These are phyloP conservation scores for Isabelozyma heimii DNA, from an alignment of 805 yeast genomes.

Conservation along the genomic window DNA sequence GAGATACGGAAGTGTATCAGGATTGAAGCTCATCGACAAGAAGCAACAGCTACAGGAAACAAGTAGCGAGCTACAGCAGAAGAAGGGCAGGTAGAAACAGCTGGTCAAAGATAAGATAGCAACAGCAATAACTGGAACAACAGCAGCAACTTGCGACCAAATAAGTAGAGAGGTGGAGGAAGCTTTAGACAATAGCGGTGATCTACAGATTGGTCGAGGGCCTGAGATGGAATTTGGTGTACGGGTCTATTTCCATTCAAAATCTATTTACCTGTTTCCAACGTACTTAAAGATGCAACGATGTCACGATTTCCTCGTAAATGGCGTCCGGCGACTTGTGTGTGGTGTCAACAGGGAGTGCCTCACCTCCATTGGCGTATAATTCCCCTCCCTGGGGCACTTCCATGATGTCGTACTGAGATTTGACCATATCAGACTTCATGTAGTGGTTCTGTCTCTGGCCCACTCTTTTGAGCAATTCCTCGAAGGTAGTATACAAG, in stretches of 20 bases:
- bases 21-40: constrained; percentile 25
- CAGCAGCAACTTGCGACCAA: too few relatives aligned
- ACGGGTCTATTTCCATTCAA: not conserved
- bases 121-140: too few relatives aligned
- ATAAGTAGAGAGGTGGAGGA: too few relatives aligned
- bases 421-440: constrained; percentile 80
- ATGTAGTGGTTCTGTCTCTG: constrained; percentile 77
- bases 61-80: not conserved
- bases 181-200: too few relatives aligned
- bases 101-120: not conserved
- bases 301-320: constrained; percentile 14
- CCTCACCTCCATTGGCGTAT: constrained; percentile 33
- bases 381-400: constrained; percentile 52
- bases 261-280: too few relatives aligned
- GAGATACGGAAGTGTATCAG: constrained; percentile 57
- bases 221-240: not conserved
- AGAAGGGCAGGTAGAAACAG: not conserved
- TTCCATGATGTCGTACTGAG: constrained; percentile 75
- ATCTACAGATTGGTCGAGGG: too few relatives aligned
- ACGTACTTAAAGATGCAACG: not conserved
- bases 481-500: constrained; percentile 61
- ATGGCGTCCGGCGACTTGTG: constrained; percentile 25
- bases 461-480: constrained; percentile 57
- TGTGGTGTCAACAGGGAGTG: constrained; percentile 33
- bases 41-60: not conserved